phyloP scores from a whole-genome alignment of 2,329 filamentous ascomycete genomes.

The Zymoseptoria crescenta region DNA sequence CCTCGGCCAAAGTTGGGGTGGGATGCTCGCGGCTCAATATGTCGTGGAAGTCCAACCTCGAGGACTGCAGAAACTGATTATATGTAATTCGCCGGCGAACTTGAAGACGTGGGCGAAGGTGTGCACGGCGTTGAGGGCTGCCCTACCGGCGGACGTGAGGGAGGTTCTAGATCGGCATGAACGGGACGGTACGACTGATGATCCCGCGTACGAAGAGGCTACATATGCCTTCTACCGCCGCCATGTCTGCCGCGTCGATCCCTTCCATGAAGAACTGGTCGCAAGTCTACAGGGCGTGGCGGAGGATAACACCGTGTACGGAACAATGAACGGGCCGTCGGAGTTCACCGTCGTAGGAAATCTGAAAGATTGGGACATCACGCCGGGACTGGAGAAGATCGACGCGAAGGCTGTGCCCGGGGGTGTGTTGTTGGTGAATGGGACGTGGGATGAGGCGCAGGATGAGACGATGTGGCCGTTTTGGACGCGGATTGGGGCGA shows the following conservation, averaged over 20 bases:
- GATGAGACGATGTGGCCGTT: constrained; percentile 30
- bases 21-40: constrained; percentile 40
- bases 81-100: constrained; percentile 22
- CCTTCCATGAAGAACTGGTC: constrained; percentile 21
- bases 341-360: constrained; percentile 31
- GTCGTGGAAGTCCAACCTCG: constrained; percentile 28
- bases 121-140: constrained; percentile 16
- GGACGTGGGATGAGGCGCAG: constrained; percentile 32
- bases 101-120: constrained; percentile 23
- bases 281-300: constrained; percentile 21
- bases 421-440: constrained; percentile 33
- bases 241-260: constrained; percentile 24
- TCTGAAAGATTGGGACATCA: constrained; percentile 33
- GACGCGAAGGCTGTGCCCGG: constrained; percentile 25
- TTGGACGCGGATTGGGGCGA: constrained; percentile 29
- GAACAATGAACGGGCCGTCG: constrained; percentile 23
- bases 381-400: constrained; percentile 29
- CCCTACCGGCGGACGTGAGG: constrained; percentile 21
- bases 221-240: constrained; percentile 21
- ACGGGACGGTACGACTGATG: constrained; percentile 19
- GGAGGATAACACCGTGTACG: constrained; percentile 28
- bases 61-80: constrained; percentile 33
- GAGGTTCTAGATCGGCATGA: constrained; percentile 22
- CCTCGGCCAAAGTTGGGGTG: constrained; percentile 47
- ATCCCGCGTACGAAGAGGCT: constrained; percentile 24